Evolutionary conservation across 176 grass and related monocot genomes (phyloP).

Genomic region (Oryza nivara): DNA sequence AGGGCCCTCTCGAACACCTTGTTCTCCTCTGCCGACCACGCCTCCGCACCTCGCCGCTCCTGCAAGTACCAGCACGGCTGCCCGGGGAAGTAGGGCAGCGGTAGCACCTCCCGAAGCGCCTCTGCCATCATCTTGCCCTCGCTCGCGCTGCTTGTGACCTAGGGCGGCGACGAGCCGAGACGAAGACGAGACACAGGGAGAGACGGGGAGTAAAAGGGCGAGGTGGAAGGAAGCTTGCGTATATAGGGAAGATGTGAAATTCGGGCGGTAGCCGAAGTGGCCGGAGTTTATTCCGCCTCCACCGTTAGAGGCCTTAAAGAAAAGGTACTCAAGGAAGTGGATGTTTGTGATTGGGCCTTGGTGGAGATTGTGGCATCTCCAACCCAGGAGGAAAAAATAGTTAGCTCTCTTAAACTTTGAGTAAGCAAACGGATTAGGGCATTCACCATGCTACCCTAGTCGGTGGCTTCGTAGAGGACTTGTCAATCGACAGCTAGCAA

Average conservation of each 20-base stretch:
- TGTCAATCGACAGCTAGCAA: too few species aligned
- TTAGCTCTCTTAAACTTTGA: background rate
- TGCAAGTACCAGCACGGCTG: slow-evolving; percentile 46
- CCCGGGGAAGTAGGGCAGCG: slow-evolving; percentile 55
- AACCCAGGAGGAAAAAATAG: background rate
- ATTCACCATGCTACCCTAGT: background rate
- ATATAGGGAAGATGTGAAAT: slow-evolving; percentile 44
- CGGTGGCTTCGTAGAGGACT: background rate
- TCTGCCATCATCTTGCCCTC: slow-evolving; percentile 71
- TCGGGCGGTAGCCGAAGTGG: slow-evolving; percentile 34
- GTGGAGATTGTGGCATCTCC: slow-evolving; percentile 62
- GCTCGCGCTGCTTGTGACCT: background rate
- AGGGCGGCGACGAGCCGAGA: slow-evolving; percentile 14
- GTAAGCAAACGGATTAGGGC: background rate
- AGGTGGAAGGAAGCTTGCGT: slow-evolving; percentile 44
- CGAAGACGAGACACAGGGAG: background rate
- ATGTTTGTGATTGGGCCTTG: slow-evolving; percentile 55
- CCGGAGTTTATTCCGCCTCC: slow-evolving; percentile 60
- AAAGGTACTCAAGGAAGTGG: slow-evolving; percentile 42
- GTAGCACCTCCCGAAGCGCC: slow-evolving; percentile 62
- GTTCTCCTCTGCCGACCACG: slow-evolving; percentile 85
- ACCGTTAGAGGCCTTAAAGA: slow-evolving; percentile 55
- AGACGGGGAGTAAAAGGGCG: slow-evolving; percentile 26
- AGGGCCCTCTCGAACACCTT: slow-evolving; percentile 90
- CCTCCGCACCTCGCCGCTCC: slow-evolving; percentile 28